These are phyloP conservation scores for Papiliotrema nemorosa DNA, from an alignment of 1,284 basidiomycete species.

Conservation along the genomic window DNA sequence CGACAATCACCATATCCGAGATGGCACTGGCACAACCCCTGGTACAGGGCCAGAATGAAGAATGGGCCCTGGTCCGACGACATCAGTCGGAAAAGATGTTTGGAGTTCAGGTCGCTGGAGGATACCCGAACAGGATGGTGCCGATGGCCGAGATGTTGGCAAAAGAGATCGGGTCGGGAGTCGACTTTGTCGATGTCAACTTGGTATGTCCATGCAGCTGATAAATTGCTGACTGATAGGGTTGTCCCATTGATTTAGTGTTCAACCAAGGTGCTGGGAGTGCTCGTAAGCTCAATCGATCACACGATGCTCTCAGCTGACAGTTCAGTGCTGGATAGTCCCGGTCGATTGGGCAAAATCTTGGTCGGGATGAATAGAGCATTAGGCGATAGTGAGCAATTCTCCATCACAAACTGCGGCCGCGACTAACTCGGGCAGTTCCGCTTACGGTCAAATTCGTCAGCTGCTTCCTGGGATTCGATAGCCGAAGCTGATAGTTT, in stretches of 20 bases:
- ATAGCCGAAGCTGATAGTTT: neutral
- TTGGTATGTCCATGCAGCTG: constrained; percentile 21
- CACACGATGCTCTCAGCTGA: neutral
- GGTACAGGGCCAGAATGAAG: constrained; percentile 75
- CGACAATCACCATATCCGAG: constrained; percentile 93
- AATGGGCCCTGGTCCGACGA: constrained; percentile 83
- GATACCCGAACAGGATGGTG: constrained; percentile 53
- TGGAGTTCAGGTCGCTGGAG: constrained; percentile 70
- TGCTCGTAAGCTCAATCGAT: constrained; percentile 54
- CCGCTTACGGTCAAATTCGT: constrained; percentile 90
- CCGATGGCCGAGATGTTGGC: constrained; percentile 80
- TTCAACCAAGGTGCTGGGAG: constrained; percentile 88
- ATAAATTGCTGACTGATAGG: constrained; percentile 54
- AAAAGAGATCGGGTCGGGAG: constrained; percentile 58
- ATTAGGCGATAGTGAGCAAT: constrained; percentile 64
- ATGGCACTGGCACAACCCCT: constrained; percentile 81
- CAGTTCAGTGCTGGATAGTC: constrained; percentile 70
- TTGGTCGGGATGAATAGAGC: constrained; percentile 88
- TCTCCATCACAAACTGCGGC: neutral
- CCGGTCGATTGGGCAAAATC: constrained; percentile 78
- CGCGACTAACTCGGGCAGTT: constrained; percentile 42
- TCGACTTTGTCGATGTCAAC: constrained; percentile 94
- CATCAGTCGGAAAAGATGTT: constrained; percentile 87
- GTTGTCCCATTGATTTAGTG: constrained; percentile 95
- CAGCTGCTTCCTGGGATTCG: constrained; percentile 3